Evolutionary conservation across 148 eudicot genomes (phyloP).

Genomic region (Fagopyrum homotropicum): DNA sequence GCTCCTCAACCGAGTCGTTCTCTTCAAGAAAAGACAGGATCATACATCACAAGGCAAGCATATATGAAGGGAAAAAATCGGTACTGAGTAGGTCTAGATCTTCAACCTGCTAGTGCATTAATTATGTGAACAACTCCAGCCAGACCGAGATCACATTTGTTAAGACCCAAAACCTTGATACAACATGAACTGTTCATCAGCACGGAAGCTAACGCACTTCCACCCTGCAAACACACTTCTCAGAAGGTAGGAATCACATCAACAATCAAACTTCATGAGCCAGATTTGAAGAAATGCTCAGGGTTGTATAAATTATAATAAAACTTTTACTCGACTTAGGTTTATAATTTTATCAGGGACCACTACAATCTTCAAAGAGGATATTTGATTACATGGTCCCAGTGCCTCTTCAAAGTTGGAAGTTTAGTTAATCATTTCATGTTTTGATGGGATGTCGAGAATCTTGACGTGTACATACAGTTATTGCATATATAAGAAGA

Average conservation of each 20-base stretch:
- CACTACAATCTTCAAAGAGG: not conserved
- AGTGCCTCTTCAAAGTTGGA: not conserved
- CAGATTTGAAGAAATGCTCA: not conserved
- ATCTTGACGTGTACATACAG: not conserved
- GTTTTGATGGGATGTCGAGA: not conserved
- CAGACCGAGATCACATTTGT: conserved; percentile 64
- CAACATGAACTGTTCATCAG: conserved; percentile 51
- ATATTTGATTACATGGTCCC: not conserved
- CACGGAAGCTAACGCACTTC: conserved; percentile 41
- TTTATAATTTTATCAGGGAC: not conserved
- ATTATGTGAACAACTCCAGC: conserved; percentile 46
- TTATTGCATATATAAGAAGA: not conserved
- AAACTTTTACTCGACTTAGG: not conserved
- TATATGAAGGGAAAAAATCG: not conserved
- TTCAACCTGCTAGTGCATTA: conserved; percentile 48
- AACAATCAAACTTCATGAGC: not conserved
- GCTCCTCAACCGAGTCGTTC: conserved; percentile 63
- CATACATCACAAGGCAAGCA: conserved; percentile 2
- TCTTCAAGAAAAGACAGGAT: conserved; percentile 23
- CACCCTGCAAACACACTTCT: conserved; percentile 50
- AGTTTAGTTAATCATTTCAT: not conserved
- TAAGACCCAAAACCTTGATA: conserved; percentile 48
- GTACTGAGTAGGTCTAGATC: not conserved
- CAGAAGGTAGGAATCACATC: not conserved
- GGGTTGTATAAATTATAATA: not conserved